Conservation (phyloP, 331 rosid genomes). For the Phaseolus coccineus region DNA sequence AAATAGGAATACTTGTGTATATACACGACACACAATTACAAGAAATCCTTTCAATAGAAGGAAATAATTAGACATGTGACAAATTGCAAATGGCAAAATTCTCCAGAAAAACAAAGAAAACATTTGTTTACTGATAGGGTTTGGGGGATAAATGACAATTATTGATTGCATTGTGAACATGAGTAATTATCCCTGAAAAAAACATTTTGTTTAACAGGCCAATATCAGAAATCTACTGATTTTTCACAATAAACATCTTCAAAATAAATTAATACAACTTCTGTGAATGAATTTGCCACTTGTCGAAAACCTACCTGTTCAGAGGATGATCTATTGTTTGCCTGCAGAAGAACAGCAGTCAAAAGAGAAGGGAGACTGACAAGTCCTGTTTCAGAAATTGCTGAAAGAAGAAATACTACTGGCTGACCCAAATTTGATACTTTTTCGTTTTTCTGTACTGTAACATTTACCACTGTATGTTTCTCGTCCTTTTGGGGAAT, state of each 20-base stretch:
- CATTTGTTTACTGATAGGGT: not conserved
- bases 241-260: constrained; percentile 8
- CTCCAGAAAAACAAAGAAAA: not conserved
- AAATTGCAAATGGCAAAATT: constrained; percentile 6
- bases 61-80: constrained; percentile 9
- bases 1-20: no score
- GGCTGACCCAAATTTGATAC: constrained; percentile 66
- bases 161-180: not conserved
- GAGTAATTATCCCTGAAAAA: not conserved
- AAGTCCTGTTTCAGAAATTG: constrained; percentile 89
- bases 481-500: constrained; percentile 63
- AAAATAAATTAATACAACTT: constrained; percentile 16
- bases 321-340: constrained; percentile 87
- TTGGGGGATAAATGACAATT: constrained; percentile 1
- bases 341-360: constrained; percentile 94
- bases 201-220: not conserved
- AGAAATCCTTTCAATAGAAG: not conserved
- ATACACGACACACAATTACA: no score
- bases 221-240: constrained; percentile 41
- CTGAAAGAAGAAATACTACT: constrained; percentile 74
- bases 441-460: constrained; percentile 57
- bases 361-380: constrained; percentile 95
- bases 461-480: constrained; percentile 41
- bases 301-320: constrained; percentile 71
- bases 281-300: constrained; percentile 28